Evolutionary conservation across 2,329 filamentous ascomycete genomes (phyloP).

Genomic region (Penicillium frequentans): DNA sequence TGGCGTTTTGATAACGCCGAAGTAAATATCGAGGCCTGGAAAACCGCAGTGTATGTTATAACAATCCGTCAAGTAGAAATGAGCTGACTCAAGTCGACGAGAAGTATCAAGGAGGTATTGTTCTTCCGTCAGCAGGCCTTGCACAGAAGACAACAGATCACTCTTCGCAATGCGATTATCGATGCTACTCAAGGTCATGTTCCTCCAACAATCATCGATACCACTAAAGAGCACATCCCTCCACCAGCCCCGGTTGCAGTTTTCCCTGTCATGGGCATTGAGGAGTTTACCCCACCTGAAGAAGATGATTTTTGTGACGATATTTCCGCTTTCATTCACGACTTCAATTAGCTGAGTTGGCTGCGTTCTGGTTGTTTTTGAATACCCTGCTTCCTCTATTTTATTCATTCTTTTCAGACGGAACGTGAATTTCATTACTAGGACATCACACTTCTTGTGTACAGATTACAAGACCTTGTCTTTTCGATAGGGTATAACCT

Average conservation of each 20-base stretch:
- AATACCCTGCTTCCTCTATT: background rate
- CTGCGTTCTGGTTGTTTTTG: background rate
- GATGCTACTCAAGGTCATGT: background rate
- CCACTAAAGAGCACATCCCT: background rate
- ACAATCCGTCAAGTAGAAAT: background rate
- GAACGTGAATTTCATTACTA: no score
- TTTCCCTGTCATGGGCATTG: background rate
- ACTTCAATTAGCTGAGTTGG: background rate
- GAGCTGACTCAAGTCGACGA: background rate
- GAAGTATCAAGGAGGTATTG: background rate
- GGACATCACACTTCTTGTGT: background rate
- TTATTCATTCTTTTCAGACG: background rate
- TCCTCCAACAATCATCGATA: background rate
- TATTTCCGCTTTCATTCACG: background rate
- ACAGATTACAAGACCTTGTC: background rate
- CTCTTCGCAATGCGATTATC: background rate
- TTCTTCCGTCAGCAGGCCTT: background rate
- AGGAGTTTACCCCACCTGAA: background rate
- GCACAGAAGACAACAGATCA: background rate
- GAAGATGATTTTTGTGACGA: background rate
- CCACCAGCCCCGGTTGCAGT: background rate
- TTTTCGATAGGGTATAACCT: background rate
- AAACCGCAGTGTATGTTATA: background rate
- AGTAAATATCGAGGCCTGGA: background rate
- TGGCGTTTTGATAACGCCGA: constrained; percentile 92